These are phyloP conservation scores for Elongisporangium prolatum DNA, from an alignment of 352 stramenopile genomes.

Conservation along the genomic window DNA sequence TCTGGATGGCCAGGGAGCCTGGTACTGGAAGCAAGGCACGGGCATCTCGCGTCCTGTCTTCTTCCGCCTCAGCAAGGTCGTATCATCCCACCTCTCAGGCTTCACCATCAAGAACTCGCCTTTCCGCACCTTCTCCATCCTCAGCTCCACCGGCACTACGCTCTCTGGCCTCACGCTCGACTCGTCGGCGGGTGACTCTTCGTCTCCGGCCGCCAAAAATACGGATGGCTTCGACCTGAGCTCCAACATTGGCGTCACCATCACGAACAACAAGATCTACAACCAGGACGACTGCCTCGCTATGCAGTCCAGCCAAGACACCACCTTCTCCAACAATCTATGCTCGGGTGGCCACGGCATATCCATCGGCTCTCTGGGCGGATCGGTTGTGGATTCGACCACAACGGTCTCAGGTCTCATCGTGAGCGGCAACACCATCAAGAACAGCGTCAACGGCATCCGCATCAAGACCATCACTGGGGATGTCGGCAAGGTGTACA, in stretches of 20 bases:
- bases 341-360: slow-evolving; percentile 18
- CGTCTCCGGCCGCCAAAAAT: slow-evolving; percentile 23
- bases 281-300: slow-evolving; percentile 32
- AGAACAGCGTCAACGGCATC: slow-evolving; percentile 24
- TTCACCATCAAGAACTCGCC: slow-evolving; percentile 45
- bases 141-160: slow-evolving; percentile 10
- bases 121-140: slow-evolving; percentile 30
- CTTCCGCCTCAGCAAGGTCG: slow-evolving; percentile 17
- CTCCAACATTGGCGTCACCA: slow-evolving; percentile 17
- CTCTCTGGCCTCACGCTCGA: slow-evolving; percentile 16
- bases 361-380: slow-evolving; percentile 29
- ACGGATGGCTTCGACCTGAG: slow-evolving; percentile 30
- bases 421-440: slow-evolving; percentile 24
- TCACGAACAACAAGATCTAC: slow-evolving; percentile 13
- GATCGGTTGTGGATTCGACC: slow-evolving; percentile 8
- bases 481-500: slow-evolving; percentile 12
- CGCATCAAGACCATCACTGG: no score
- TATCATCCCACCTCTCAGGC: slow-evolving; percentile 19
- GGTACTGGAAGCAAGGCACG: slow-evolving; percentile 14
- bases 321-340: slow-evolving; percentile 8
- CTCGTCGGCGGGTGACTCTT: slow-evolving; percentile 13
- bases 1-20: slow-evolving; percentile 12
- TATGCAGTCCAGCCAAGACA: slow-evolving; percentile 19
- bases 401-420: slow-evolving; percentile 17
- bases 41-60: slow-evolving; percentile 9